Evolutionary conservation across 2,329 filamentous ascomycete species (phyloP).

Genomic region (Achaetomium macrosporum): DNA sequence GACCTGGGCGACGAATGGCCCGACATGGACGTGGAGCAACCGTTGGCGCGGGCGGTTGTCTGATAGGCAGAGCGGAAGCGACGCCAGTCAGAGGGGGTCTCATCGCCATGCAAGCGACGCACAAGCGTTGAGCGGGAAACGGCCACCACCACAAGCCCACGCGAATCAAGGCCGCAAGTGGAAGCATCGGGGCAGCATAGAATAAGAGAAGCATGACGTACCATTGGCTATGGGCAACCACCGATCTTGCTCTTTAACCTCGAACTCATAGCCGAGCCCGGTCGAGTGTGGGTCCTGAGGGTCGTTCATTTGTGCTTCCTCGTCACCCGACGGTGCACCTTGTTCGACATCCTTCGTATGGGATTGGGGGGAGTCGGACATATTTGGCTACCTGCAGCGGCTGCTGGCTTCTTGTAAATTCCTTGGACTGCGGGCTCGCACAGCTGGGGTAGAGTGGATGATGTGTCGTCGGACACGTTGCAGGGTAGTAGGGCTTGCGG

Average conservation of each 20-base stretch:
- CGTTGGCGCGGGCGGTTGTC: slow-evolving; percentile 28
- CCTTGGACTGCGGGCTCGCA: slow-evolving; percentile 51
- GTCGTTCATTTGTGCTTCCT: slow-evolving; percentile 92
- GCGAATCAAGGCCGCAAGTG: slow-evolving; percentile 32
- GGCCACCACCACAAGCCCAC: slow-evolving; percentile 25
- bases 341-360: slow-evolving; percentile 93
- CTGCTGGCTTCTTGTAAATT: slow-evolving; percentile 56
- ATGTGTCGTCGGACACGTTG: slow-evolving; percentile 60
- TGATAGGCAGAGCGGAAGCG: slow-evolving; percentile 42
- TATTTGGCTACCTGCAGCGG: slow-evolving; percentile 73
- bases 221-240: slow-evolving; percentile 99
- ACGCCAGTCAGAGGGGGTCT: slow-evolving; percentile 38
- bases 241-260: slow-evolving; percentile 98
- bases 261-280: slow-evolving; percentile 82
- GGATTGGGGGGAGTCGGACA: slow-evolving; percentile 82
- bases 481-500: slow-evolving; percentile 49
- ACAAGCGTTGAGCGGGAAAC: slow-evolving; percentile 26
- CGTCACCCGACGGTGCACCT: slow-evolving; percentile 86
- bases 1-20: slow-evolving; percentile 50
- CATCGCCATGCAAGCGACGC: slow-evolving; percentile 28
- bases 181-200: slow-evolving; percentile 47
- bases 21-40: slow-evolving; percentile 45
- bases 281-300: slow-evolving; percentile 69
- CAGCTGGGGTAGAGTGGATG: slow-evolving; percentile 49
- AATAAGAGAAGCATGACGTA: slow-evolving; percentile 56